phyloP scores from a whole-genome alignment of 1,284 basidiomycete species.

The Inonotus hispidus region DNA sequence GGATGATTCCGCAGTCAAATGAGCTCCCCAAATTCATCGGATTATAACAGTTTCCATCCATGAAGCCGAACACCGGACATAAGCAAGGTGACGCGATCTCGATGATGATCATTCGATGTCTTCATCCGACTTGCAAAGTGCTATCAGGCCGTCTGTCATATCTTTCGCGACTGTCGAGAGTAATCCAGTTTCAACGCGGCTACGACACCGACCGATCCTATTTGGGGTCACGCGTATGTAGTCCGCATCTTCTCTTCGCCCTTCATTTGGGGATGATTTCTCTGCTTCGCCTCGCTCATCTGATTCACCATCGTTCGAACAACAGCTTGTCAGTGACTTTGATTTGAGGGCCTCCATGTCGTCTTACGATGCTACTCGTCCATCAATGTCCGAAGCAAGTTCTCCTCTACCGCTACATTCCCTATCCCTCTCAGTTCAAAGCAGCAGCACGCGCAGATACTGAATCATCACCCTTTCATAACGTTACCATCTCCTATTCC shows the following conservation, averaged over 20 bases:
- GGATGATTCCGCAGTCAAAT: slow-evolving; percentile 39
- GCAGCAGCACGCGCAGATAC: slow-evolving; percentile 22
- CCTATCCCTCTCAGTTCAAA: slow-evolving; percentile 53
- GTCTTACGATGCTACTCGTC: slow-evolving; percentile 37
- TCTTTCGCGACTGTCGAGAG: slow-evolving; percentile 77
- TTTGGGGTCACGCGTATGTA: slow-evolving; percentile 68
- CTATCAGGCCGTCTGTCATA: slow-evolving; percentile 62
- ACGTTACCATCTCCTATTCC: slow-evolving; percentile 39
- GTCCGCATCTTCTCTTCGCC: slow-evolving; percentile 68
- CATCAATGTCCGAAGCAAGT: slow-evolving; percentile 55
- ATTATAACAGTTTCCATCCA: slow-evolving; percentile 39
- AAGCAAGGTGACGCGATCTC: slow-evolving; percentile 76
- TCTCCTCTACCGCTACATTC: slow-evolving; percentile 70
- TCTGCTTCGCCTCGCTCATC: slow-evolving; percentile 72
- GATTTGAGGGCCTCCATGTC: slow-evolving; percentile 62
- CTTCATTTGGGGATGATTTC: slow-evolving; percentile 64
- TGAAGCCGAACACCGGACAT: slow-evolving; percentile 57
- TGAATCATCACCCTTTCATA: slow-evolving; percentile 28
- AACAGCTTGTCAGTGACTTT: slow-evolving; percentile 77
- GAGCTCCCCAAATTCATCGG: slow-evolving; percentile 13
- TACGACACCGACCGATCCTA: slow-evolving; percentile 53
- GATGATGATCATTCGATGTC: slow-evolving; percentile 91
- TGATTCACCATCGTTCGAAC: slow-evolving; percentile 76
- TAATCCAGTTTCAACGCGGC: slow-evolving; percentile 72
- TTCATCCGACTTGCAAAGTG: slow-evolving; percentile 75